Base-by-base conservation (phyloP, 2,329 filamentous ascomycete genomes). In the Mollisiaceae sp. region DNA sequence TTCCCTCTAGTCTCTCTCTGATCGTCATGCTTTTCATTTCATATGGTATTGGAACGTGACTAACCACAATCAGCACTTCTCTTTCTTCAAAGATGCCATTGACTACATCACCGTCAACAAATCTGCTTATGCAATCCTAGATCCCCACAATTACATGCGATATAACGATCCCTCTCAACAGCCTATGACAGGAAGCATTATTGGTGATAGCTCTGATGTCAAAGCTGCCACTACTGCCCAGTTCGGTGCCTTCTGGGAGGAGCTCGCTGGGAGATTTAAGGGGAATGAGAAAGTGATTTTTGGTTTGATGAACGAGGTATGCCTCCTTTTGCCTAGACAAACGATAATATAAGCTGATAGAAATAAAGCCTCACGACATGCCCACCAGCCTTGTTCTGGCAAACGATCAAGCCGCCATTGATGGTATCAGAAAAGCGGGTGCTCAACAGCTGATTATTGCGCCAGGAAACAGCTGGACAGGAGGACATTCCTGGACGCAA, bases 121-220 rank as follows among this genome's bases (percentile, higher is more conserved):
- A 67, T 79, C 77, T 8, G 74, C 72, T 22, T 79, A 84, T 67
- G 78, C 77, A 8, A 82, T 84, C 65, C 74, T 85, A 1, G 82
- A 84, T 70, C 81, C 82, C 2, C 82, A 84, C 74, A 84, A 83
- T 72, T 82, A 84, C 71, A 84, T 84, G 82, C 77, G 82, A 2
- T 85, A 85, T 73, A 83, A 83, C 68, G 77, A 84, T 69, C 82
- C 82, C 1, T 80, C 77, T n/a, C 75, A 77, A 35, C 82, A 85
- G 70, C 82, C 83, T 2, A 78, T 74, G 62, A 79, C 78, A 8
- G 82, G 82, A 47, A 81, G 79, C 69, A 77, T 84, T 12, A 84
- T 85, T 67, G 82, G 82, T 27, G 79, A 83, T 71, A 73, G 75
- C 0, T 75, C 77, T 1, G 80, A 85, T 73, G 61, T 76, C 0